Conservation (phyloP, 176 grass and related monocot species). For the Paspalum vaginatum region DNA sequence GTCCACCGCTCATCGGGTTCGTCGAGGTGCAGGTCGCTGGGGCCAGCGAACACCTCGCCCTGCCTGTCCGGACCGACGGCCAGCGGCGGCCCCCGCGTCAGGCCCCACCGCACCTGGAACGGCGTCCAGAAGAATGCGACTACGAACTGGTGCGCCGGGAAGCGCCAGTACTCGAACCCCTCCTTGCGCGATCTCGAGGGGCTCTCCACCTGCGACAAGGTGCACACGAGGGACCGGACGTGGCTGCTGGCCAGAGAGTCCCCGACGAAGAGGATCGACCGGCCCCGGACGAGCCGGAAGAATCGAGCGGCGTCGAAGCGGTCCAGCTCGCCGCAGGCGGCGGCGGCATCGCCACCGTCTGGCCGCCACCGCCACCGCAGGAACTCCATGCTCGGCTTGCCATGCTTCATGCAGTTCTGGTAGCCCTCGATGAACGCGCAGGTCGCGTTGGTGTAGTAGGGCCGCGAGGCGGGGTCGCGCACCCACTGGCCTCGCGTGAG, state of each 20-base stretch:
- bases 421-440: conserved; percentile 63
- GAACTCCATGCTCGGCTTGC: conserved; percentile 49
- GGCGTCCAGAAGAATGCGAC: conserved; percentile 76
- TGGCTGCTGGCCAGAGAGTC: conserved; percentile 74
- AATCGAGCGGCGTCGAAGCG: conserved; percentile 50
- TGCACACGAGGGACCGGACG: conserved; percentile 54
- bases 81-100: conserved; percentile 39
- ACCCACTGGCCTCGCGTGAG: conserved; percentile 49
- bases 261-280: conserved; percentile 63
- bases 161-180: conserved; percentile 60
- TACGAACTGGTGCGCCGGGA: conserved; percentile 47
- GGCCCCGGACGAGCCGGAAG: conserved; percentile 37
- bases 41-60: conserved; percentile 46
- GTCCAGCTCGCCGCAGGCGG: not conserved
- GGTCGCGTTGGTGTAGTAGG: conserved; percentile 55
- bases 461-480: conserved; percentile 22
- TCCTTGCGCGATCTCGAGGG: conserved; percentile 35
- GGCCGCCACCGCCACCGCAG: conserved; percentile 66
- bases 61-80: conserved; percentile 46
- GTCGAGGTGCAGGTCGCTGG: conserved; percentile 63
- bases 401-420: conserved; percentile 75
- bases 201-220: conserved; percentile 29
- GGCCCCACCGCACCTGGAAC: conserved; percentile 69
- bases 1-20: conserved; percentile 58
- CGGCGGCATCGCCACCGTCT: not conserved